These are phyloP conservation scores for Incumbomyces lentus DNA, from an alignment of 2,329 filamentous ascomycete genomes.

Conservation along the genomic window DNA sequence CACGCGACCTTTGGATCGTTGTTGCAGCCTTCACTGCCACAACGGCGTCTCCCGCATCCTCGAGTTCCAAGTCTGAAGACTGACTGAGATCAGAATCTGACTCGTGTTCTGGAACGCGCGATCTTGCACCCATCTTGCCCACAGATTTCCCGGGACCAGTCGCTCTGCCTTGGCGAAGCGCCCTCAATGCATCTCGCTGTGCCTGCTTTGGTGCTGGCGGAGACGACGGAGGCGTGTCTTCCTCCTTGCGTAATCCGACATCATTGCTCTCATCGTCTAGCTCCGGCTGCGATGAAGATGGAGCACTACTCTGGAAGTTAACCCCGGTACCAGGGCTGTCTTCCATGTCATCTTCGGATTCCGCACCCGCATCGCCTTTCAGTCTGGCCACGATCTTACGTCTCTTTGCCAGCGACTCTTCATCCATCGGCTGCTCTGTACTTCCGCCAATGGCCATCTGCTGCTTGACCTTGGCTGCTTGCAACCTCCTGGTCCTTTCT, in stretches of 20 bases:
- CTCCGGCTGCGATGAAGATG: background rate
- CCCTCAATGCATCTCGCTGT: slow-evolving; percentile 4
- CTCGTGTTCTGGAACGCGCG: background rate
- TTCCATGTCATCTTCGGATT: slow-evolving; percentile 13
- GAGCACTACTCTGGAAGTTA: background rate
- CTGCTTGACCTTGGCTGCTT: slow-evolving; percentile 39
- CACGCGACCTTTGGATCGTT: slow-evolving; percentile 9
- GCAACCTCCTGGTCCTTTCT: slow-evolving; percentile 52
- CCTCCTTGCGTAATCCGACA: slow-evolving; percentile 17
- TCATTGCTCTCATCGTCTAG: background rate
- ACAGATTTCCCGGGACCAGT: background rate
- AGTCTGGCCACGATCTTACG: slow-evolving; percentile 9
- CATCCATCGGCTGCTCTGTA: background rate
- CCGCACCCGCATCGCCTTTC: slow-evolving; percentile 14
- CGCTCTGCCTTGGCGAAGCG: slow-evolving; percentile 8
- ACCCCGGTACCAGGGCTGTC: slow-evolving; percentile 9
- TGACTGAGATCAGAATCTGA: background rate
- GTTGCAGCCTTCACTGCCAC: background rate
- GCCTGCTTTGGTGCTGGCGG: slow-evolving; percentile 10
- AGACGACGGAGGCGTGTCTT: slow-evolving; percentile 23
- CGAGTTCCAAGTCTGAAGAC: background rate
- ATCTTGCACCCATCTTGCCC: background rate
- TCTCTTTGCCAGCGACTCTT: background rate
- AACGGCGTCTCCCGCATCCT: slow-evolving; percentile 13
- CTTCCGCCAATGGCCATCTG: slow-evolving; percentile 28